Percentiles rank a stretch among this genome's conserved stretches.
phyloP scores from a whole-genome alignment of 345 rosid genomes.

The Triadica sebifera region DNA sequence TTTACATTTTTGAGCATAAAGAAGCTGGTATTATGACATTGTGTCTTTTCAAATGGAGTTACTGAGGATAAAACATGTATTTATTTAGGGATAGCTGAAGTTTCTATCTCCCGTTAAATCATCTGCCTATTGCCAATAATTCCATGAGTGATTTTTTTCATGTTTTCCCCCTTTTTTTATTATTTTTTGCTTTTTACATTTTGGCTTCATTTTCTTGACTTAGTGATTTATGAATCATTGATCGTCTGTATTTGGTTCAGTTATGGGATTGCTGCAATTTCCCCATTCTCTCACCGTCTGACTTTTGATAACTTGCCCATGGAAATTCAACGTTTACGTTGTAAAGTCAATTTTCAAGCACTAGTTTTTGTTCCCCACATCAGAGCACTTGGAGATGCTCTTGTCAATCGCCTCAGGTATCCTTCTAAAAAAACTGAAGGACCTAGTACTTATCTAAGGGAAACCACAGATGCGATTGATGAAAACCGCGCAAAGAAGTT shows the following conservation, averaged over 20 bases:
- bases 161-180: not conserved
- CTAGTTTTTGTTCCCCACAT: conserved; percentile 66
- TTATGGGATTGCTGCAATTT: conserved; percentile 83
- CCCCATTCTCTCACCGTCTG: conserved; percentile 94
- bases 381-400: conserved; percentile 60
- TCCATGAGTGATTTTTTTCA: not conserved
- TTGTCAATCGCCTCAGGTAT: conserved; percentile 60
- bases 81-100: not conserved
- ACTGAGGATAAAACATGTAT: not conserved
- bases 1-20: not conserved
- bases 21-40: not conserved
- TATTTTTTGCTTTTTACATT: not conserved
- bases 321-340: conserved; percentile 73
- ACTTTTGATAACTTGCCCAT: conserved; percentile 76
- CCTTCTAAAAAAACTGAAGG: conserved; percentile 38
- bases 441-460: conserved; percentile 32
- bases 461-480: conserved; percentile 34
- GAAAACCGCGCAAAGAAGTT: conserved; percentile 56
- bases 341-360: conserved; percentile 94
- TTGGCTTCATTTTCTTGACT: not conserved
- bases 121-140: not conserved
- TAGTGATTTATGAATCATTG: not conserved
- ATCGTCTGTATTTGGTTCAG: conserved; percentile 35
- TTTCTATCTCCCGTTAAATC: not conserved
- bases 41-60: not conserved